A percentile compares a stretch with the other conserved stretches of the same genome.
phyloP scores from a whole-genome alignment of 495 filamentous ascomycete genomes.

The Polyplosphaeria fusca region DNA sequence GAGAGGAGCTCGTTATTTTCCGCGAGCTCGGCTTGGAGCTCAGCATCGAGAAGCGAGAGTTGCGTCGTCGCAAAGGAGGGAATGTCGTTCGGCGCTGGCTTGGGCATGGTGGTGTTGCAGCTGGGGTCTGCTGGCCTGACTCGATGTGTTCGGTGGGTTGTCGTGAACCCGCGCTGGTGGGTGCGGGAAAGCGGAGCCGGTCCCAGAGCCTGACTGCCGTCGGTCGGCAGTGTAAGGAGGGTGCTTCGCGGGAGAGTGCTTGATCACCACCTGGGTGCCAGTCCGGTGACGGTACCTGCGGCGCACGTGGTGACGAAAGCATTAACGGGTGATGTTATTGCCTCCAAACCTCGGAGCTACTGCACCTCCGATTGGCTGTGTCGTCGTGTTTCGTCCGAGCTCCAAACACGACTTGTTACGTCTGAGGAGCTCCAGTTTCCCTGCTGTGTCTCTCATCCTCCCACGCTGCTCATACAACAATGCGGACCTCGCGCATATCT shows the following conservation, averaged over 20 bases:
- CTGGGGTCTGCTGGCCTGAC: neutral
- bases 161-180: neutral
- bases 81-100: conserved; percentile 51
- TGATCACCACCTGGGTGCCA: conserved; percentile 19
- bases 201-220: neutral
- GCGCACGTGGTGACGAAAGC: neutral
- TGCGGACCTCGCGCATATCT: conserved; percentile 62
- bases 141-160: conserved; percentile 10
- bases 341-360: neutral
- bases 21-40: conserved; percentile 75
- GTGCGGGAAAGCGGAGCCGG: conserved; percentile 8
- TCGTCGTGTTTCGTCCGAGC: conserved; percentile 2
- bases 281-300: conserved; percentile 24
- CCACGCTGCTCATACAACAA: conserved; percentile 36
- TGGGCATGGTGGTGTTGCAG: conserved; percentile 4
- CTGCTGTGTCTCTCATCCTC: neutral
- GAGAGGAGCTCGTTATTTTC: conserved; percentile 70
- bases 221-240: neutral
- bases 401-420: conserved; percentile 1
- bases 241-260: neutral
- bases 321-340: conserved; percentile 10
- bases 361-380: neutral
- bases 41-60: conserved; percentile 69
- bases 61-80: conserved; percentile 74
- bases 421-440: neutral